phyloP scores from a whole-genome alignment of 2,329 filamentous ascomycete genomes.

The Exophiala alcalophila region DNA sequence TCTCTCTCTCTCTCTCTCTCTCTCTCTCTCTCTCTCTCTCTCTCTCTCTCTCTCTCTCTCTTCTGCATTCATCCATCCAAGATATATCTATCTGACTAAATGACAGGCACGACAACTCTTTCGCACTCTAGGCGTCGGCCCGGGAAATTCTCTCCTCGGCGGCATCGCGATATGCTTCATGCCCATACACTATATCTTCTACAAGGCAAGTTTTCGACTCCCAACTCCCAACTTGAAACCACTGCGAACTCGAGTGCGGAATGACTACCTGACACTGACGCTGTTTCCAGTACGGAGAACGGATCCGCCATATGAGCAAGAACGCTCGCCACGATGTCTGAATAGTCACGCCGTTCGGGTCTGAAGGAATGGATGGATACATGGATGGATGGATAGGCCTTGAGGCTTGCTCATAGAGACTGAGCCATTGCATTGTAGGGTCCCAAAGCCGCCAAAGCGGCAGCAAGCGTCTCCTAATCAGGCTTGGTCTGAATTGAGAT shows the following conservation, averaged over 20 bases:
- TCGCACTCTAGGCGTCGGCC: slow-evolving; percentile 36
- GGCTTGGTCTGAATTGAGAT: background rate
- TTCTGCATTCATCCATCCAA: no score
- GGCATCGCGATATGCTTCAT: slow-evolving; percentile 36
- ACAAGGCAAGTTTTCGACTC: slow-evolving; percentile 2
- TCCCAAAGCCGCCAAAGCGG: no score
- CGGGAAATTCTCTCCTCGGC: slow-evolving; percentile 38
- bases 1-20: no score
- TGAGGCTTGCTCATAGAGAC: no score
- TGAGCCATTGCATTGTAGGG: no score
- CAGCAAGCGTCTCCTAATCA: no score
- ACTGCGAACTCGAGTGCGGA: background rate
- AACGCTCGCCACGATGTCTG: slow-evolving; percentile 11
- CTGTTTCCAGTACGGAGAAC: slow-evolving; percentile 4
- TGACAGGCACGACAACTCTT: slow-evolving; percentile 38
- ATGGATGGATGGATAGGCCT: no score
- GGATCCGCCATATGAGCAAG: slow-evolving; percentile 7
- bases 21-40: no score
- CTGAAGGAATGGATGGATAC: no score
- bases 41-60: no score
- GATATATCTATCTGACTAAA: no score
- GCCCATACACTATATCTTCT: slow-evolving; percentile 29
- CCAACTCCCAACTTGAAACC: background rate
- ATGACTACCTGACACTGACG: background rate
- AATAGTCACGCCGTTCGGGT: no score